Percentiles rank a stretch among this genome's conserved stretches.
Evolutionary conservation across 179 eudicot genomes (phyloP).

Genomic region (Corrigiola litoralis): DNA sequence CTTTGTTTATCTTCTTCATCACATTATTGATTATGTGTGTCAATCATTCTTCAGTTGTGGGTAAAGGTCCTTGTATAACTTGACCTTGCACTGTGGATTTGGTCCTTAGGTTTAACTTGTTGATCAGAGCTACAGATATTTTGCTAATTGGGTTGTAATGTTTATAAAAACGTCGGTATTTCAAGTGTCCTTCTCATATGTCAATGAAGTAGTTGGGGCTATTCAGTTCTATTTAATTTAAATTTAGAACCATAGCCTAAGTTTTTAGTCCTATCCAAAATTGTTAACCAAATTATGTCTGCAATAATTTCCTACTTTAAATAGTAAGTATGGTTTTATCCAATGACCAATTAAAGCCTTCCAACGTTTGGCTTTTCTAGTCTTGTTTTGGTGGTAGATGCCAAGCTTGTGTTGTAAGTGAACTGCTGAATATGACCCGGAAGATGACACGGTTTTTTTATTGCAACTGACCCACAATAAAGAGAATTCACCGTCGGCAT

Average conservation of each 20-base stretch:
- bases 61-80: slow-evolving; percentile 23
- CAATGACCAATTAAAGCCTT: too few species aligned
- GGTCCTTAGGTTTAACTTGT: slow-evolving; percentile 27
- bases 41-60: slow-evolving; percentile 19
- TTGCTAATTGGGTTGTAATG: slow-evolving; percentile 40
- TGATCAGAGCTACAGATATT: slow-evolving; percentile 27
- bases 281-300: slow-evolving; percentile 8
- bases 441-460: too few species aligned
- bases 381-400: not conserved
- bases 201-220: slow-evolving; percentile 29
- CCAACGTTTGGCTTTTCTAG: too few species aligned
- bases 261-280: not conserved
- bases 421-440: too few species aligned
- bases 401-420: slow-evolving; percentile 3
- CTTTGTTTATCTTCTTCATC: slow-evolving; percentile 12
- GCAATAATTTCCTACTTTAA: slow-evolving; percentile 3
- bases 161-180: slow-evolving; percentile 27
- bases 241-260: slow-evolving; percentile 1
- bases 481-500: too few species aligned
- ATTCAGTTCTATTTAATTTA: slow-evolving; percentile 21
- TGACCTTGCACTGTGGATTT: slow-evolving; percentile 20
- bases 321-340: too few species aligned
- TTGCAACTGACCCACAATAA: too few species aligned
- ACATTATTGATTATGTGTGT: slow-evolving; percentile 20
- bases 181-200: slow-evolving; percentile 23